Evolutionary conservation across 2,329 filamentous ascomycete species (phyloP), one percentile per base, ranked within the genome.

Genomic region (Phialophora macrospora): DNA sequence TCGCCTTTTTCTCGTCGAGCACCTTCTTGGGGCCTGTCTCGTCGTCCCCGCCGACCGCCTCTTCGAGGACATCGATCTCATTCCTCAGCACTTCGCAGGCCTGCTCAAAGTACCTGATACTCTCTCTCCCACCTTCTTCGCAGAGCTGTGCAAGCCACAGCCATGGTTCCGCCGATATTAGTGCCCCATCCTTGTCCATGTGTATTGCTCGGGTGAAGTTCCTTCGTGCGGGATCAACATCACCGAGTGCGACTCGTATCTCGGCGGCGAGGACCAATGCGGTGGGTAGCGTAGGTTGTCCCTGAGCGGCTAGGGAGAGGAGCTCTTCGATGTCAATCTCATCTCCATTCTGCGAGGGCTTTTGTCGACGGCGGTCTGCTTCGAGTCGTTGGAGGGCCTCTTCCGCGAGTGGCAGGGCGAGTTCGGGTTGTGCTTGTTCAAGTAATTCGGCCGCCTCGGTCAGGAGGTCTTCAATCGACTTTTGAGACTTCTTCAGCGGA

Each of bases 141-240:
- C 84, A 95, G 73, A 99, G 83, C 79, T 99, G 95, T 69, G 95
- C 95, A 65, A 99, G 56, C 64, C 66, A 68, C 0, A 93, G 93
- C 30, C 92, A 92, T 56, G 93, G 93, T 59, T 88, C 77, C 46
- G 87, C 85, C 22, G 60, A 66, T 22, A 63, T 56, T 24, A 66
- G 48, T 41, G 81, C 79, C 20, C 94, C 95, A 64, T 93, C 87
- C 26, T 88, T 84, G 75, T 99, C 95, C 41, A 95, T 84, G 61
- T 84, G 81, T 44, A 90, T 90, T 0, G 95, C 92, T 54, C 85
- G 83, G 66, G 88, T 77, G 74, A 97, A 96, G 73, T 87, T 89
- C 55, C 82, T 79, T 65, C 90, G 84, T 49, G 94, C 94, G 17
- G 85, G 80, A 60, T 94, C 90, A 61, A 91, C 83, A 52, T 97